Base-by-base conservation (phyloP, 805 yeast genomes). In the Candida sithepensis region DNA sequence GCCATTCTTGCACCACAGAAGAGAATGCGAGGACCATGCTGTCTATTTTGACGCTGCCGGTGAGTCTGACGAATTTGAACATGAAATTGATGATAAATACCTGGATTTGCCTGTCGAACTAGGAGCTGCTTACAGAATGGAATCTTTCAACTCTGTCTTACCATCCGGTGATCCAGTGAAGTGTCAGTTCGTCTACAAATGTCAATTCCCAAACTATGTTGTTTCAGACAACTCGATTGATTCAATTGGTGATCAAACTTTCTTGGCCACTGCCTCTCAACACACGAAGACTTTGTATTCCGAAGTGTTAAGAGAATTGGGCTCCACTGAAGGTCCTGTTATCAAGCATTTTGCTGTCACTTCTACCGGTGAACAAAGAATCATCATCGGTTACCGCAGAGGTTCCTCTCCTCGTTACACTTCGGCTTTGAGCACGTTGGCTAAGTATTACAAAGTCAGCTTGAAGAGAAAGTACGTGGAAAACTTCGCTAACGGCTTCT, bases 401-500 rank as follows among this genome's bases (percentile, higher is more conserved):
- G 82, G 83, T 53, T 75, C 96, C 22, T 84, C 97, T 12, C 85
- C 94, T 41, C 84, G 89, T 56, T 92, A 85, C 72, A 88, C 84
- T 67, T 82, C 95, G 32, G 96, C 97, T 19, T 75, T 92, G 52
- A 78, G 88, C 43, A 86, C 91, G 53, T 76, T 92, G 65, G 91
- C 91, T 59, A 85, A 85, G 65, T 94, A 89, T 74, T 92, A 92
- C 70, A 86, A 89, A 53, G 77, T 94, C 57, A 78, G 81, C 41
- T 82, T 91, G 50, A 82, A 94, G 43, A 81, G 97, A 67, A 90
- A 90, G 70, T 94, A 91, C 64, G 90, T 94, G 49, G 99, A 92
- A 68, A 94, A 91, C 65, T 94, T 92, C 65, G 75, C 91, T 55
- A 89, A 91, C 63, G 96, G 96, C 44, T 78, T 84, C 53, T 84